Percentiles rank a stretch among this genome's conserved stretches.
Conservation (phyloP, 352 stramenopile species). For the Pythium oligandrum region DNA sequence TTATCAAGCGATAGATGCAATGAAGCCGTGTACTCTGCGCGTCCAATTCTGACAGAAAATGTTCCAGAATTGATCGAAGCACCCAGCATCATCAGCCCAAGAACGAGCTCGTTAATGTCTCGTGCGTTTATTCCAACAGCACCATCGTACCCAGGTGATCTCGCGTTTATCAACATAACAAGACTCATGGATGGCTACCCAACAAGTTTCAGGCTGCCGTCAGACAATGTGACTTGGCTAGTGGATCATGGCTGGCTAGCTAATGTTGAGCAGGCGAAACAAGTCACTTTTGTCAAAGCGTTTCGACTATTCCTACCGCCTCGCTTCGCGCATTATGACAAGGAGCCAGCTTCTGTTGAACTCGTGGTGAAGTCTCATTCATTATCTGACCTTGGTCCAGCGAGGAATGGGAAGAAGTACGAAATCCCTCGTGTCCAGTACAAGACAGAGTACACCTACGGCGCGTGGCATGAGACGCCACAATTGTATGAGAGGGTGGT, state of each 20-base stretch:
- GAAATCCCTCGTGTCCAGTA: conserved; percentile 3
- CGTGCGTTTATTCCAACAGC: conserved; percentile 1
- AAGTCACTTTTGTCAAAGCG: conserved; percentile 2
- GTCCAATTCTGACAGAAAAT: not conserved
- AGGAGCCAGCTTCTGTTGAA: not conserved
- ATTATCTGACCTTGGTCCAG: conserved; percentile 6
- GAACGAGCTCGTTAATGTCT: no score
- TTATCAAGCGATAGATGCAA: conserved; percentile 6
- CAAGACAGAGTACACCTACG: not conserved
- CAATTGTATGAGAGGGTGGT: not conserved
- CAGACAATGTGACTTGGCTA: conserved; percentile 8
- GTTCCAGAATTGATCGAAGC: not conserved
- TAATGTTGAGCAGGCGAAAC: not conserved
- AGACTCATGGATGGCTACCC: conserved; percentile 4
- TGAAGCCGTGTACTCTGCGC: conserved; percentile 2
- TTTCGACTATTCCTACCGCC: conserved; percentile 5
- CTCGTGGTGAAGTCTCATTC: conserved; percentile 2
- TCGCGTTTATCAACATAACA: conserved; percentile 7
- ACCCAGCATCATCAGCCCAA: not conserved
- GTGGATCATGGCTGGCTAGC: conserved; percentile 3
- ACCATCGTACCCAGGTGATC: conserved; percentile 5
- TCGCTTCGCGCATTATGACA: conserved; percentile 5
- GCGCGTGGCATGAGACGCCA: not conserved
- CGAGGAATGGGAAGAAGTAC: conserved; percentile 5
- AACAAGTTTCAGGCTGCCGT: conserved; percentile 6